Evolutionary conservation across 306 rosid genomes (phyloP), one percentile per base, ranked within the genome.

Genomic region (Quercus mongolica): DNA sequence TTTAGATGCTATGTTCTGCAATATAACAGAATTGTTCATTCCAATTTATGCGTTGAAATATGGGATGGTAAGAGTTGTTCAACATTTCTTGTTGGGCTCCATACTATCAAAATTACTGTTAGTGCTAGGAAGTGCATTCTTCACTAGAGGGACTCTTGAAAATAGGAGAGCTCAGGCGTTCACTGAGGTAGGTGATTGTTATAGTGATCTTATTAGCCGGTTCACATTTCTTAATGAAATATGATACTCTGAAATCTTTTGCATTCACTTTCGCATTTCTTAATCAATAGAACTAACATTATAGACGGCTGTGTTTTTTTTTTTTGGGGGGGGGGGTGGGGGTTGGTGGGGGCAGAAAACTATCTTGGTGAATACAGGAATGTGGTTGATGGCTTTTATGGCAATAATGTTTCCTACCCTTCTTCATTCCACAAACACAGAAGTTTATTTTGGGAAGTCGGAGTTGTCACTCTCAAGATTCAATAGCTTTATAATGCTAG

Each of bases 91-190:
- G 52, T 82, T 94, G 64, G 98, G 98, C 46, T 94, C 98, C 11
- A 92, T 91, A 87, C 85, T 94, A 80, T 94, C 98, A 62, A 94
- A 94, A 83, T 92, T 94, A 96, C 96, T 94, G 54, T 83, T 94
- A 31, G 98, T 94, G 73, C 98, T 94, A 61, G 98, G 98, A 19
- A 92, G 97, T 75, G 97, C 97, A 68, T 94, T 94, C 90, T 94
- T 94, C 76, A 85, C 91, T 17, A 97, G 98, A 57, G 98, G 98
- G 75, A 82, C 92, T 74, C 76, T 82, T 74, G 92, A 92, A 86
- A 56, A 80, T 83, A 61, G 77, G 49, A 92, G 89, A 76, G 76
- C 83, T 58, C 98, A 92, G 86, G 76, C 49, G 72, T 94, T 94
- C 81, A 85, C 88, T 72, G 88, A 91, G 97, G 98, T 94, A 85